Percentiles rank a stretch among this genome's conserved stretches.
Evolutionary conservation across 805 yeast genomes (phyloP).

Genomic region (Blastobotrys chiropterorum): DNA sequence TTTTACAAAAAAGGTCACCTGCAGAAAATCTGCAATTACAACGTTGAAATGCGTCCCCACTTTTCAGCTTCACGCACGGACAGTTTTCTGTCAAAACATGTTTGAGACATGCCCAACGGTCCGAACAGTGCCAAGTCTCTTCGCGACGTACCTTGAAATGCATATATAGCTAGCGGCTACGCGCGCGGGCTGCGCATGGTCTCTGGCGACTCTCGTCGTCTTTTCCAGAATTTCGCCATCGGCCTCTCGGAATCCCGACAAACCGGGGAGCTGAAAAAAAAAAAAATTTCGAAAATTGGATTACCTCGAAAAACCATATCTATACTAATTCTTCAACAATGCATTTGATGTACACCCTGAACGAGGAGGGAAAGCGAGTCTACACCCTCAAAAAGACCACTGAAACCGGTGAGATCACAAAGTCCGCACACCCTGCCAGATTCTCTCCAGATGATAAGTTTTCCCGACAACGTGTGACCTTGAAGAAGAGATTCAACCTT

Average conservation of each 20-base stretch:
- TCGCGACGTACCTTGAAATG: background rate
- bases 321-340: conserved; percentile 36
- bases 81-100: too few relatives aligned
- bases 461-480: conserved; percentile 97
- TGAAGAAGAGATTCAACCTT: conserved; percentile 87
- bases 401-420: conserved; percentile 87
- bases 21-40: too few relatives aligned
- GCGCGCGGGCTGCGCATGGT: background rate
- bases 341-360: conserved; percentile 99
- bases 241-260: too few relatives aligned
- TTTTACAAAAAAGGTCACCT: too few relatives aligned
- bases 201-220: too few relatives aligned
- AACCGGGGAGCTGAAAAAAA: background rate
- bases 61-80: too few relatives aligned
- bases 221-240: too few relatives aligned
- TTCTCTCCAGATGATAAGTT: conserved; percentile 99
- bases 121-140: background rate
- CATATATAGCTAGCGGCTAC: background rate
- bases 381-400: conserved; percentile 85
- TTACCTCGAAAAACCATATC: background rate
- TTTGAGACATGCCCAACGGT: background rate
- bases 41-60: too few relatives aligned
- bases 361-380: conserved; percentile 89
- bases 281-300: background rate
- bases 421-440: conserved; percentile 99